Evolutionary conservation across 805 yeast species (phyloP), one percentile per base, ranked within the genome.

Genomic region (Candida vaughaniae): DNA sequence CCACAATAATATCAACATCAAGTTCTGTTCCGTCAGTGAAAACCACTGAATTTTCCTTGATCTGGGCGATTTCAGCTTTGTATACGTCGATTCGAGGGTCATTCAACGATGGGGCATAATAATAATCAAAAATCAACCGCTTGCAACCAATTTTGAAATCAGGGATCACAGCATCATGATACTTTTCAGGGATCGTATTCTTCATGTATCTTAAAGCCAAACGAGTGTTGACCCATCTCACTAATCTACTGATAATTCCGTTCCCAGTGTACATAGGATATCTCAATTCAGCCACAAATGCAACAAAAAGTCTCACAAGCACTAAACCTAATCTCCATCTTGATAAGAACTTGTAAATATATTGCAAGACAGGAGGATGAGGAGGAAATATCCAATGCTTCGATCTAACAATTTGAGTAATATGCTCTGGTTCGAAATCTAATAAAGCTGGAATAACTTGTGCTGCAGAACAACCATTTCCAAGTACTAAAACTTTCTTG

Each of bases 401-500:
- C 5, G 68, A 54, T 37, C 67, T 51, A 18, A 58, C 54, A 6
- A 66, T 35, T 43, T 66, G 72, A 5, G 56, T 53, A 5, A 66
- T 47, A 4, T 55, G 43, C 35, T 53, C 43, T 4, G 49, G 49
- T 8, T 55, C 51, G 22, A 17, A 41, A 28, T 53, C 55, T 43
- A 66, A 46, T 20, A 66, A 39, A 0, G 60, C 61, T 6, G 73
- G 71, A 11, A 66, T 47, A n/a, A 66, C 52, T 42, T 66, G 71
- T 16, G 58, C 60, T 2, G 71, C 71, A 4, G 70, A 64, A 38
- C 73, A 66, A 2, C 73, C 73, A 46, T 64, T 64, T 11, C 73
- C 73, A 19, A 66, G 48, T 9, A 66, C 70, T 5, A 63, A 53
- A 9, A 66, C 69, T 9, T 56, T 52, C 40, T 66, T 66, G 22